These are phyloP conservation scores for Berkeleyomyces basicola DNA, from an alignment of 2,329 filamentous ascomycete species.

Conservation along the genomic window DNA sequence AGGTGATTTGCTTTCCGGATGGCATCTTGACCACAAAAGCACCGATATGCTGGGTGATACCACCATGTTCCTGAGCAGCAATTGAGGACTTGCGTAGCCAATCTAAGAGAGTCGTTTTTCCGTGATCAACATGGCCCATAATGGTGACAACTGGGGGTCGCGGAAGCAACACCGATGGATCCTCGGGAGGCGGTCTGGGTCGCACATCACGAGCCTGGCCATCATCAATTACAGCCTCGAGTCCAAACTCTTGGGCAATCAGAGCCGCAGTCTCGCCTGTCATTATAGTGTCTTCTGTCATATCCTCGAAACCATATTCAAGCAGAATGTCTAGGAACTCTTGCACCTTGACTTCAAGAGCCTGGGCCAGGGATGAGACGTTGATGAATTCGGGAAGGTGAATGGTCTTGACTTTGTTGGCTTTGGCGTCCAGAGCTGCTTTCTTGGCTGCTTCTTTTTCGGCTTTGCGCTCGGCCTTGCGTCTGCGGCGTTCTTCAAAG, in stretches of 20 bases:
- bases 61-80: constrained; percentile 79
- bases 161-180: constrained; percentile 48
- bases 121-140: constrained; percentile 98
- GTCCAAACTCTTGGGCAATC: constrained; percentile 84
- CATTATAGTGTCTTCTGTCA: constrained; percentile 68
- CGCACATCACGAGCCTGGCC: constrained; percentile 53
- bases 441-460: constrained; percentile 11
- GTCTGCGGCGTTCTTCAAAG: constrained; percentile 6
- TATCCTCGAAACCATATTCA: constrained; percentile 78
- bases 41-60: constrained; percentile 96
- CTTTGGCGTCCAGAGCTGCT: constrained; percentile 19
- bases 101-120: constrained; percentile 91
- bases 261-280: constrained; percentile 81
- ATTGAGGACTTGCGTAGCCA: constrained; percentile 86
- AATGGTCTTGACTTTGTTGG: constrained; percentile 37
- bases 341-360: constrained; percentile 53
- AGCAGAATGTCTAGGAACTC: constrained; percentile 60
- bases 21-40: constrained; percentile 86
- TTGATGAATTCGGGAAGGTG: constrained; percentile 82
- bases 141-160: constrained; percentile 93
- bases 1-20: constrained; percentile 79
- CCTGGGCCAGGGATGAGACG: constrained; percentile 62
- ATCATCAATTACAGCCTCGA: constrained; percentile 61
- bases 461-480: constrained; percentile 11
- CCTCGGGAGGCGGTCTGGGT: constrained; percentile 50